Percentiles rank a stretch among this genome's conserved stretches.
phyloP scores from a whole-genome alignment of 2,329 filamentous ascomycete genomes.

The Tolypocladium cylindrosporum region DNA sequence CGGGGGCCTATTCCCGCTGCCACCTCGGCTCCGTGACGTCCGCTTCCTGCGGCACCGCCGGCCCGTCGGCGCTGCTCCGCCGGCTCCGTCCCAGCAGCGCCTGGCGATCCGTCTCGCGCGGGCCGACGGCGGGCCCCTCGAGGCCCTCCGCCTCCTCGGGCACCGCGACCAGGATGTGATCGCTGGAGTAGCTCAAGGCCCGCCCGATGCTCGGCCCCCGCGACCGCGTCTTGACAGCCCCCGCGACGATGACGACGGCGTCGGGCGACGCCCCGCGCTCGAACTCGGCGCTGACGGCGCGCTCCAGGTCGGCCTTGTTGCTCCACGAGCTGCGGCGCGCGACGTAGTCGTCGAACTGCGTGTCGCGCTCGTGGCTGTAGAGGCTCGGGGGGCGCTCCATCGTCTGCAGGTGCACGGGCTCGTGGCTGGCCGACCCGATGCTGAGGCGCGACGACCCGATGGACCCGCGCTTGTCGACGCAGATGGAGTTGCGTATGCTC shows the following conservation, averaged over 20 bases:
- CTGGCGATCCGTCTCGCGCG: constrained; percentile 3
- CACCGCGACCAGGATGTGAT: constrained; percentile 25
- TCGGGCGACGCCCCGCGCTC: constrained; percentile 11
- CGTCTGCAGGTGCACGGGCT: constrained; percentile 11
- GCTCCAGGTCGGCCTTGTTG: constrained; percentile 15
- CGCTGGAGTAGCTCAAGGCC: constrained; percentile 24
- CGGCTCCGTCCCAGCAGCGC: constrained; percentile 9
- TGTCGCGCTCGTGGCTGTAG: constrained; percentile 36
- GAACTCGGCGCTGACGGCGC: constrained; percentile 21
- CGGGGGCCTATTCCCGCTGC: constrained; percentile 5
- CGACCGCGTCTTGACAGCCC: constrained; percentile 9
- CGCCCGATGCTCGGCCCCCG: constrained; percentile 17
- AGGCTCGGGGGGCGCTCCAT: constrained; percentile 15
- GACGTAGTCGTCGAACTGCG: constrained; percentile 36
- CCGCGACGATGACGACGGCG: constrained; percentile 3
- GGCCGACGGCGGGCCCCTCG: not conserved
- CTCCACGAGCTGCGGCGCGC: constrained; percentile 19
- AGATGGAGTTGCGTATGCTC: constrained; percentile 11
- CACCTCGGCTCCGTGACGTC: constrained; percentile 18
- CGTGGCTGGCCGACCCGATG: constrained; percentile 11
- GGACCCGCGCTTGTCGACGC: constrained; percentile 17
- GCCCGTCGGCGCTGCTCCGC: constrained; percentile 12
- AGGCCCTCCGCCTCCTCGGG: constrained; percentile 23
- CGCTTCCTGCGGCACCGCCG: constrained; percentile 11
- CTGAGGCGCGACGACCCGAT: constrained; percentile 18